Conservation (phyloP, 2,329 filamentous ascomycete species). For the Fonsecaea monophora region DNA sequence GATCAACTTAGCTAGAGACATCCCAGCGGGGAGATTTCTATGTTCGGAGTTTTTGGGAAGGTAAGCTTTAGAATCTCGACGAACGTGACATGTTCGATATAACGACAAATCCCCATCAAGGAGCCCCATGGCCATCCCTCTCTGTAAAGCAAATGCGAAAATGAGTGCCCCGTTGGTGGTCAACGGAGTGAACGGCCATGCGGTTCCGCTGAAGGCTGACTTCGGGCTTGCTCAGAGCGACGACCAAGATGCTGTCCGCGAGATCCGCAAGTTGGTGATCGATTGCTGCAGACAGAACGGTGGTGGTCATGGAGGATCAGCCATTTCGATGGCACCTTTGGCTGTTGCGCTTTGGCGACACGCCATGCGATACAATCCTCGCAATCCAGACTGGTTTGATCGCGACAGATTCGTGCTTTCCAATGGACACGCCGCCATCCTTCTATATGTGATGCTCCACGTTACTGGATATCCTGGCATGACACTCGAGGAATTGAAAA, state of each 20-base stretch:
- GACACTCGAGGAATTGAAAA: conserved; percentile 47
- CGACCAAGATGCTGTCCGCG: not conserved
- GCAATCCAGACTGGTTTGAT: conserved; percentile 64
- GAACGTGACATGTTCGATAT: not conserved
- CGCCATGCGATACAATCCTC: conserved; percentile 49
- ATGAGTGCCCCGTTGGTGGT: not conserved
- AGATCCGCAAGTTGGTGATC: conserved; percentile 1
- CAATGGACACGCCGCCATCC: conserved; percentile 50
- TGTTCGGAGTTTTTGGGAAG: not conserved
- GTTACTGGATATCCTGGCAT: conserved; percentile 45
- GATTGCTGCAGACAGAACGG: conserved; percentile 15
- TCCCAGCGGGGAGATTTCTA: not conserved
- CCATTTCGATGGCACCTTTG: conserved; percentile 56
- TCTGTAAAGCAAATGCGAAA: not conserved
- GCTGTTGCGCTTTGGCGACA: conserved; percentile 68
- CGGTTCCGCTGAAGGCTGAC: not conserved
- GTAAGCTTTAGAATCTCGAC: not conserved
- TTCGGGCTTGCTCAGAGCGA: not conserved
- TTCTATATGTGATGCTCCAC: conserved; percentile 45
- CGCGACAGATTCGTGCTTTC: conserved; percentile 69
- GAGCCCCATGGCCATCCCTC: not conserved
- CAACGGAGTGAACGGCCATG: not conserved
- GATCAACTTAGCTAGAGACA: not conserved
- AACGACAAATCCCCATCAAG: not conserved
- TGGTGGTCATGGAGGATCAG: conserved; percentile 20